Evolutionary conservation across 1,139 yeast genomes (phyloP), one percentile per base, ranked within the genome.

Genomic region (Suhomyces guaymorum): DNA sequence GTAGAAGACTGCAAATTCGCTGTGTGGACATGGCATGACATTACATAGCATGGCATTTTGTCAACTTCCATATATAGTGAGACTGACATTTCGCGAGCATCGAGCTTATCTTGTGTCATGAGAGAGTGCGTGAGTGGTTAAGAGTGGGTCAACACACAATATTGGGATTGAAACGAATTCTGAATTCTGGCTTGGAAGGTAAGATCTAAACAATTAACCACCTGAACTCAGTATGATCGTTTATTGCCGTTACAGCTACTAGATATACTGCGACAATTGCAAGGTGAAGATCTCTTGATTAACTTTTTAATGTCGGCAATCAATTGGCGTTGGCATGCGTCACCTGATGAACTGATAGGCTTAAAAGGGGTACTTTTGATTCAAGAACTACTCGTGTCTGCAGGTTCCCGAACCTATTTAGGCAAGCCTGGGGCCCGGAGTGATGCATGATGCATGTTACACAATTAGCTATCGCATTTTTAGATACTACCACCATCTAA

Each of bases 241-340:
- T n/a, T 4, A 24, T 13, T 24, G 27, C 12, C 11, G 7, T 14
- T 8, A 6, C 19, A 8, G 27, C 19, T 9, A 12, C 15, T 15
- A 13, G 26, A 16, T 26, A 26, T 30, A 15, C 20, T n/a, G n/a
- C n/a, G n/a, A n/a, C n/a, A n/a, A n/a, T n/a, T n/a, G n/a, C n/a
- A n/a, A n/a, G n/a, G 5, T 17, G 19, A 17, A 5, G 31, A 30
- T 27, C 28, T 23, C 15, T 21, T 26, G 33, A 30, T 34, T 25
- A 30, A 24, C 34, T 34, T 34, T 30, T 34, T 34, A 34, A 27
- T 17, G 24, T 34, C 38, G 38, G 38, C 30, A 34, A 34, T 26
- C 26, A 19, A 30, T 16, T 12, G 30, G 27, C 30, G 31, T 24
- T 15, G 22, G 13, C 10, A 21, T 15, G 15, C 29, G 30, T 34